These are phyloP conservation scores for Trametes gibbosa DNA, from an alignment of 768 basidiomycete species.

Conservation along the genomic window DNA sequence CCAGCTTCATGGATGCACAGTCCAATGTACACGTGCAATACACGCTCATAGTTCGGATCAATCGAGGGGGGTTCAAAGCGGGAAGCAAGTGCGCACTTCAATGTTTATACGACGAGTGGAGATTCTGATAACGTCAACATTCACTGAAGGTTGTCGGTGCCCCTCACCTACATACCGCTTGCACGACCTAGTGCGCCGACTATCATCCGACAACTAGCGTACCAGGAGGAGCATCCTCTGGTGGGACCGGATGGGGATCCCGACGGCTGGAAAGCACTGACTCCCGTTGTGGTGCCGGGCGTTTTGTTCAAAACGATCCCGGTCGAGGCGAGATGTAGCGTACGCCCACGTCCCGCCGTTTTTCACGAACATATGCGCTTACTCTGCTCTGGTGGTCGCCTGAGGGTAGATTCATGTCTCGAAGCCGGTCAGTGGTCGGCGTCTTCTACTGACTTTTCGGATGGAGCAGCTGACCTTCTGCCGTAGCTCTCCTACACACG, in stretches of 20 bases:
- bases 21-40: slow-evolving; percentile 19
- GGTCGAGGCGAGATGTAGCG: slow-evolving; percentile 14
- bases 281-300: slow-evolving; percentile 13
- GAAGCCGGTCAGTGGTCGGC: slow-evolving; percentile 11
- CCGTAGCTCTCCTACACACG: slow-evolving; percentile 23
- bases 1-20: slow-evolving; percentile 15
- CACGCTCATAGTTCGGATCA: slow-evolving; percentile 16
- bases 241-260: slow-evolving; percentile 25
- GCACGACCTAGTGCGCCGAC: slow-evolving; percentile 22
- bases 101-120: not conserved
- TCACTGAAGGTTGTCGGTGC: slow-evolving; percentile 14
- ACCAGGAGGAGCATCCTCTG: slow-evolving; percentile 20
- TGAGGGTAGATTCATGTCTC: slow-evolving; percentile 16
- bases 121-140: no score
- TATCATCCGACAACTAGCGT: slow-evolving; percentile 24
- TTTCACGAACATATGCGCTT: not conserved
- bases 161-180: slow-evolving; percentile 21
- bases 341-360: slow-evolving; percentile 2
- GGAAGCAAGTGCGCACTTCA: slow-evolving; percentile 13
- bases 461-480: not conserved
- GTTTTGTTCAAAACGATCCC: slow-evolving; percentile 21
- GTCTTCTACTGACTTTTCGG: not conserved
- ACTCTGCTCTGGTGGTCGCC: not conserved
- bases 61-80: slow-evolving; percentile 15
- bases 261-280: slow-evolving; percentile 25